Conservation (phyloP, 371 early-diverging fungal species). For the Saksenaea vasiformis region DNA sequence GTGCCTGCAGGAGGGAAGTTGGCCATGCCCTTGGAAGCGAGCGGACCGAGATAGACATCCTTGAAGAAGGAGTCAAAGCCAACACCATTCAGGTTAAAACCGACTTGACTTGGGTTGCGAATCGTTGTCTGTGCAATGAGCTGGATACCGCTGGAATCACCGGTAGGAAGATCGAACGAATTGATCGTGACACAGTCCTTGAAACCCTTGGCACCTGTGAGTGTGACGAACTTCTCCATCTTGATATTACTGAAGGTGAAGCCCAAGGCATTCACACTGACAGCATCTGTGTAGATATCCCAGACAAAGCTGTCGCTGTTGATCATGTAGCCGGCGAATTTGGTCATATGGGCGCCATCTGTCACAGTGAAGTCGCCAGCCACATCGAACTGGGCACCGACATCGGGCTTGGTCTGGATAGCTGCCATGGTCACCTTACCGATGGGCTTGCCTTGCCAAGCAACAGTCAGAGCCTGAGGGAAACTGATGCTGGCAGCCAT, state of each 20-base stretch:
- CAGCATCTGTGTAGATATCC: slow-evolving; percentile 45
- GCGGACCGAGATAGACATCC: slow-evolving; percentile 29
- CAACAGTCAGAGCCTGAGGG: slow-evolving; percentile 48
- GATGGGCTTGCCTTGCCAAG: slow-evolving; percentile 53
- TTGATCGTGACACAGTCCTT: slow-evolving; percentile 49
- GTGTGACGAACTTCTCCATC: slow-evolving; percentile 46
- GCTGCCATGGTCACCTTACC: slow-evolving; percentile 53
- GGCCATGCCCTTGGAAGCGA: slow-evolving; percentile 24
- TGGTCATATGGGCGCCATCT: slow-evolving; percentile 38
- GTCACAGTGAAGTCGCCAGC: slow-evolving; percentile 48
- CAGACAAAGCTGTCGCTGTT: slow-evolving; percentile 51
- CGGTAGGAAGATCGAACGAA: slow-evolving; percentile 52
- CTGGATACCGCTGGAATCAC: slow-evolving; percentile 54
- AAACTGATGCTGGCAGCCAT: slow-evolving; percentile 64
- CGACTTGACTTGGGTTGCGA: slow-evolving; percentile 55
- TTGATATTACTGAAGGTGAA: slow-evolving; percentile 47
- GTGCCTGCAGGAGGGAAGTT: slow-evolving; percentile 29
- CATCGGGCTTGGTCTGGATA: slow-evolving; percentile 36
- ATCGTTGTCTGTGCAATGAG: slow-evolving; percentile 44
- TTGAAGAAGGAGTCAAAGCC: slow-evolving; percentile 27
- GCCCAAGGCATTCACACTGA: slow-evolving; percentile 51
- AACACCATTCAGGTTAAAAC: slow-evolving; percentile 36
- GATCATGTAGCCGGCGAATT: slow-evolving; percentile 57
- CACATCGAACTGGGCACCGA: slow-evolving; percentile 44
- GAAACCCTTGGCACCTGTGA: slow-evolving; percentile 50